These are phyloP conservation scores for Osmozyma mogii DNA, from an alignment of 805 yeast species.

Conservation along the genomic window DNA sequence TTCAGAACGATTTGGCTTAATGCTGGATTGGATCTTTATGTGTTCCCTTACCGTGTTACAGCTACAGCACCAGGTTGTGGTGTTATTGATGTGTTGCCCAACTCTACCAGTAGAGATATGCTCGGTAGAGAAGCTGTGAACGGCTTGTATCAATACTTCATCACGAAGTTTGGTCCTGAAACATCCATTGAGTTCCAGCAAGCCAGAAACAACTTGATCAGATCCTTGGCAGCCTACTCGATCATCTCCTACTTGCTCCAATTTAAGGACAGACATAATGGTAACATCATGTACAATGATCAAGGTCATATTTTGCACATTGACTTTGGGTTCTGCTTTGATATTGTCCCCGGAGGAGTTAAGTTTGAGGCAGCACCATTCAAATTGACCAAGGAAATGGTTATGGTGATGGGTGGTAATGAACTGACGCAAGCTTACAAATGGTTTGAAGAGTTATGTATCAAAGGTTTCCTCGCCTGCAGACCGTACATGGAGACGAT, in stretches of 20 bases:
- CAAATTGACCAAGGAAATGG: constrained; percentile 94
- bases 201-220: constrained; percentile 88
- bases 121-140: constrained; percentile 98
- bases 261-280: constrained; percentile 96
- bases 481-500: constrained; percentile 84
- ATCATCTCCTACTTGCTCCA: constrained; percentile 85
- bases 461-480: constrained; percentile 83
- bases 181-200: constrained; percentile 80
- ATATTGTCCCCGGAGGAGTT: constrained; percentile 98
- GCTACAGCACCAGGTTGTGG: constrained; percentile 99
- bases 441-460: constrained; percentile 93
- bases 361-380: constrained; percentile 98
- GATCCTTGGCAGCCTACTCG: constrained; percentile 91
- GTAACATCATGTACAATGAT: constrained; percentile 93
- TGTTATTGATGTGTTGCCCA: constrained; percentile 94
- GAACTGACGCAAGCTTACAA: constrained; percentile 75
- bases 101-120: constrained; percentile 95
- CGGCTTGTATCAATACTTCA: constrained; percentile 88
- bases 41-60: constrained; percentile 90
- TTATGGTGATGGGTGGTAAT: constrained; percentile 90
- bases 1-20: constrained; percentile 86
- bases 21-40: constrained; percentile 83
- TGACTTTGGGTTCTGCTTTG: constrained; percentile 98
- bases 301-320: constrained; percentile 93
- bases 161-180: constrained; percentile 92